phyloP scores from a whole-genome alignment of 2,329 filamentous ascomycete species.

The Apiospora pterosperma region DNA sequence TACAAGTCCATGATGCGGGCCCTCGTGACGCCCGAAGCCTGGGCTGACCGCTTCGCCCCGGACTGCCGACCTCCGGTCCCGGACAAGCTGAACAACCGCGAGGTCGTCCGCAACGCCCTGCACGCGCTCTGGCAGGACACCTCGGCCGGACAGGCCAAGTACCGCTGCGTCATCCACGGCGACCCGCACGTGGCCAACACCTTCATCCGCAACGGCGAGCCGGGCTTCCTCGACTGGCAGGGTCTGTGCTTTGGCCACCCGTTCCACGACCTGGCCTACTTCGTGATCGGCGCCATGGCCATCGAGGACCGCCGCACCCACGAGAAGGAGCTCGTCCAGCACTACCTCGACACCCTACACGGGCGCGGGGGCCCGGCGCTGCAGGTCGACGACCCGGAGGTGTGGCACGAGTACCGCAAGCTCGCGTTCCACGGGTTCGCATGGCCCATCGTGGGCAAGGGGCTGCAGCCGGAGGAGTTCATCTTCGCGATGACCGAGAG shows the following conservation, averaged over 20 bases:
- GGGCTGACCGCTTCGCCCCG: not conserved
- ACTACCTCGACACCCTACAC: slow-evolving; percentile 13
- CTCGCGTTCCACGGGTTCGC: slow-evolving; percentile 14
- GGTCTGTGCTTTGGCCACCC: not conserved
- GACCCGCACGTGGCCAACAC: slow-evolving; percentile 41
- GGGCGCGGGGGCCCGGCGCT: slow-evolving; percentile 11
- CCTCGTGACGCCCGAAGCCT: not conserved
- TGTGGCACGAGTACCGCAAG: slow-evolving; percentile 15
- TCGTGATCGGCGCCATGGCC: slow-evolving; percentile 13
- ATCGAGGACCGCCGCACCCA: slow-evolving; percentile 13
- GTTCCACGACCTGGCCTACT: slow-evolving; percentile 13
- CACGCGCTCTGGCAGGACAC: not conserved
- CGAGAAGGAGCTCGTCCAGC: slow-evolving; percentile 11
- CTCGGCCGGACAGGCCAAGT: slow-evolving; percentile 14
- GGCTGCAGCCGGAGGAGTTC: not conserved
- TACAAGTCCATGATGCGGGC: not conserved
- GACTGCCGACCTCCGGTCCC: not conserved
- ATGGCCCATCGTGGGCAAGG: slow-evolving; percentile 9
- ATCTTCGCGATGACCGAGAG: not conserved
- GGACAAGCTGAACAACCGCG: slow-evolving; percentile 3
- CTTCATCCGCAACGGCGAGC: slow-evolving; percentile 28
- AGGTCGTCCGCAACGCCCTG: not conserved
- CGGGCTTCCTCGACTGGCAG: not conserved
- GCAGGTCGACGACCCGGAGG: slow-evolving; percentile 11
- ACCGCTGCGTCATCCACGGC: slow-evolving; percentile 37